Evolutionary conservation across 148 eudicot genomes (phyloP).

Genomic region (Cornus florida): DNA sequence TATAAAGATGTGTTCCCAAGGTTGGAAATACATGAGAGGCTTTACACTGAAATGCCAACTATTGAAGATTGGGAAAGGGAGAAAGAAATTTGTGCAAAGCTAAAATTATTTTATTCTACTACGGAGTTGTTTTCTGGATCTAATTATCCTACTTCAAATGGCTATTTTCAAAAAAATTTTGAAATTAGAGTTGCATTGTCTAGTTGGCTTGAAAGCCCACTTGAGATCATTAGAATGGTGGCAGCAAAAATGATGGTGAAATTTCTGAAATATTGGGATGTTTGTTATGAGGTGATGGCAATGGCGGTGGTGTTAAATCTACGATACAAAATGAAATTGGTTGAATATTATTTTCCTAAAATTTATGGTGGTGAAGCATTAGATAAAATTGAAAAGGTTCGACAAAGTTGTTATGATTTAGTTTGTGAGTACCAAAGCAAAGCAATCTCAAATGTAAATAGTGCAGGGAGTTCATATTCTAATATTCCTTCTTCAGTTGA

Average conservation of each 20-base stretch:
- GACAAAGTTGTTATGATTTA: not conserved
- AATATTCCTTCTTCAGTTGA: too few species aligned
- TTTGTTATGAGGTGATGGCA: not conserved
- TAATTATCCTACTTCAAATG: conserved; percentile 6
- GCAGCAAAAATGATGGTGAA: not conserved
- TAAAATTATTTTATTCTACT: conserved; percentile 6
- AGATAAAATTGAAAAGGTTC: not conserved
- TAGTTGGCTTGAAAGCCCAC: too few species aligned
- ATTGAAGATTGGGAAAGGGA: conserved; percentile 20
- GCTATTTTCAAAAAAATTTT: conserved; percentile 2
- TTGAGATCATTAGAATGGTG: too few species aligned
- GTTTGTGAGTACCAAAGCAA: not conserved
- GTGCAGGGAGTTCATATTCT: not conserved
- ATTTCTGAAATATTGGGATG: conserved; percentile 13
- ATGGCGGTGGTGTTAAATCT: too few species aligned
- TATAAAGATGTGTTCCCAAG: too few species aligned
- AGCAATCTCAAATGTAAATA: too few species aligned
- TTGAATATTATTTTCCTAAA: too few species aligned
- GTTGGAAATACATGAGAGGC: too few species aligned
- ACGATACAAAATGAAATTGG: too few species aligned
- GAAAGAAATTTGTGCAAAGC: too few species aligned
- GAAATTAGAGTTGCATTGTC: not conserved
- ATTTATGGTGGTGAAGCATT: not conserved
- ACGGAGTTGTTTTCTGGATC: conserved; percentile 10
- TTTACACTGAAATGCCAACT: too few species aligned